These are phyloP conservation scores for Pythium angustatum DNA, from an alignment of 352 stramenopile genomes.

Conservation along the genomic window DNA sequence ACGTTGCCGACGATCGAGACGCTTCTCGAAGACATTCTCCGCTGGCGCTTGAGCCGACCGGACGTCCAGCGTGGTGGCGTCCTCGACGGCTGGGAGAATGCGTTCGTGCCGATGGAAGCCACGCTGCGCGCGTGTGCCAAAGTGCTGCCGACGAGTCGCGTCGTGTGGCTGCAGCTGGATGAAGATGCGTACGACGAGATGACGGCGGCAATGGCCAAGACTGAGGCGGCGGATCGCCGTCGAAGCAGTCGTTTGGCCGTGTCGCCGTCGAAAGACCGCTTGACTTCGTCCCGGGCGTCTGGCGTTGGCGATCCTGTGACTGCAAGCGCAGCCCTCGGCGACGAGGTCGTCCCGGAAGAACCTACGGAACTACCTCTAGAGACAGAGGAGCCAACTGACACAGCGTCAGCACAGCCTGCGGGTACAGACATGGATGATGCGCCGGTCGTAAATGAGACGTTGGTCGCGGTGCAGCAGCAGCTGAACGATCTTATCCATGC, in stretches of 20 bases:
- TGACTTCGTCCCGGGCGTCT: conserved; percentile 5
- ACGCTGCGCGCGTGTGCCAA: conserved; percentile 42
- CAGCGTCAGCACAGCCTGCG: conserved; percentile 35
- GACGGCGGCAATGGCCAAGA: conserved; percentile 17
- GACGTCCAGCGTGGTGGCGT: conserved; percentile 71
- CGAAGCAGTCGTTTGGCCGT: background rate
- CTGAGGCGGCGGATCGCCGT: background rate
- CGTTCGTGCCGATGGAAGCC: conserved; percentile 43
- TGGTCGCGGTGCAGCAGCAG: conserved; percentile 37
- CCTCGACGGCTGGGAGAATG: conserved; percentile 74
- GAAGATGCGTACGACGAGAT: conserved; percentile 73
- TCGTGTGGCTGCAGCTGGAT: conserved; percentile 64
- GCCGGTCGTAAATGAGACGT: conserved; percentile 31
- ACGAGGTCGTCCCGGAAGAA: background rate
- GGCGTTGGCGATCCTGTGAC: background rate
- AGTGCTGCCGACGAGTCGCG: conserved; percentile 39
- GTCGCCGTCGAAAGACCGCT: conserved; percentile 12
- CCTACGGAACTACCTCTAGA: background rate
- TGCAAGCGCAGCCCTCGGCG: background rate
- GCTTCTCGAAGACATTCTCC: conserved; percentile 60
- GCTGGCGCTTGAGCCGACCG: conserved; percentile 57
- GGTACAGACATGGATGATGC: conserved; percentile 32
- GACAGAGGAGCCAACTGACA: conserved; percentile 11
- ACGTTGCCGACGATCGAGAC: conserved; percentile 24
- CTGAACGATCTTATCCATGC: background rate